Conservation (phyloP, 176 grass and related monocot genomes). For the Bolboschoenus planiculmis region DNA sequence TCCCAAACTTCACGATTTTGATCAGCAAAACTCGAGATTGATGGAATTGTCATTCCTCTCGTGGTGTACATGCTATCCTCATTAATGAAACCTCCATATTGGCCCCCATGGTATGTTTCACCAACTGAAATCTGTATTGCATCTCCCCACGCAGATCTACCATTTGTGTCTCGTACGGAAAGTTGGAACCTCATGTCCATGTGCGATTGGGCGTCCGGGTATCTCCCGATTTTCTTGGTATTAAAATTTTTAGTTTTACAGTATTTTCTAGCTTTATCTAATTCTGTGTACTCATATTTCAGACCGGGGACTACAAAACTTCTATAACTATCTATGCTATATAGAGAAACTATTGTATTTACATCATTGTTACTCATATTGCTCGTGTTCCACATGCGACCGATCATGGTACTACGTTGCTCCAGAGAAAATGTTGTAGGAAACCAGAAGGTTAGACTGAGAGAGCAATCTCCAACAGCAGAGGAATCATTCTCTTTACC, state of each 20-base stretch:
- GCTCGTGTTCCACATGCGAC: conserved; percentile 38
- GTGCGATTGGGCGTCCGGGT: conserved; percentile 46
- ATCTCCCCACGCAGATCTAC: conserved; percentile 37
- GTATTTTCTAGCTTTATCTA: conserved; percentile 40
- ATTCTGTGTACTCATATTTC: conserved; percentile 67
- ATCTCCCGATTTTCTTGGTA: conserved; percentile 46
- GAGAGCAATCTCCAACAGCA: conserved; percentile 41
- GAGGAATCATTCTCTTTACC: conserved; percentile 13
- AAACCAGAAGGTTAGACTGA: conserved; percentile 80
- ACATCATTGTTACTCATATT: background rate
- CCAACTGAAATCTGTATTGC: conserved; percentile 52
- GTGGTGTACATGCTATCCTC: conserved; percentile 6
- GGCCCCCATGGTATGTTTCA: background rate
- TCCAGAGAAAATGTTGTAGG: conserved; percentile 49
- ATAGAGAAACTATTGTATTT: background rate
- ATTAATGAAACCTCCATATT: background rate
- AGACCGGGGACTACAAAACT: conserved; percentile 26
- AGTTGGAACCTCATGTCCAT: conserved; percentile 46
- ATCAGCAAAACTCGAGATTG: background rate
- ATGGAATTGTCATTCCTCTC: background rate
- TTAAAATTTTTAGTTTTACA: conserved; percentile 24
- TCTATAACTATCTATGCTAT: background rate
- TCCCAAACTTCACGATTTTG: conserved; percentile 14
- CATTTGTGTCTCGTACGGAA: conserved; percentile 6
- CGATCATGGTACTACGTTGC: conserved; percentile 40